Evolutionary conservation across 2,329 filamentous ascomycete species (phyloP).

Genomic region (Epichloe festucae): DNA sequence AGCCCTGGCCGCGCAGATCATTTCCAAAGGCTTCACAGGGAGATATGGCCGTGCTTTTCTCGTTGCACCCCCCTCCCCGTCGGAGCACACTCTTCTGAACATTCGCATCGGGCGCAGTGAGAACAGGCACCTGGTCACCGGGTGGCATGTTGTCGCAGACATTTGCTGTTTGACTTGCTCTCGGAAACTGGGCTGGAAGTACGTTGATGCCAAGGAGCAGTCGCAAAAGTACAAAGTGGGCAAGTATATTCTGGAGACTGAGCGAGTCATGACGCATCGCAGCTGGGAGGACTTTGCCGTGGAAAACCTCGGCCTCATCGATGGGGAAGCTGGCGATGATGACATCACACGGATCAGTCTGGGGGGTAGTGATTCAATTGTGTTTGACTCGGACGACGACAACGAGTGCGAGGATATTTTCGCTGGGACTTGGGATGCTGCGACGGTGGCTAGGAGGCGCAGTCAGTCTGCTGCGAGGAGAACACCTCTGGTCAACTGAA

Average conservation of each 20-base stretch:
- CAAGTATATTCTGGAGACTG: constrained; percentile 54
- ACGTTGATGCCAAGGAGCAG: constrained; percentile 47
- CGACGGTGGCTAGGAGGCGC: constrained; percentile 34
- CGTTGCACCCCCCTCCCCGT: constrained; percentile 29
- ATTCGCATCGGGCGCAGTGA: constrained; percentile 41
- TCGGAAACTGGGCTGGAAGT: constrained; percentile 53
- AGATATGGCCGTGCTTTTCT: constrained; percentile 52
- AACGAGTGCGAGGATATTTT: constrained; percentile 57
- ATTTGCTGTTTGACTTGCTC: constrained; percentile 44
- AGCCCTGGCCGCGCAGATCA: constrained; percentile 47
- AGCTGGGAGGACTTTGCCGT: constrained; percentile 33
- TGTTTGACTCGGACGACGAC: constrained; percentile 51
- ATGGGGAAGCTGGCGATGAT: constrained; percentile 5
- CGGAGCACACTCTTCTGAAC: constrained; percentile 32
- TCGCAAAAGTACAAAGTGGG: constrained; percentile 54
- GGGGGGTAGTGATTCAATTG: constrained; percentile 21
- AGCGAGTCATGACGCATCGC: constrained; percentile 37
- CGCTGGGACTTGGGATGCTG: constrained; percentile 46
- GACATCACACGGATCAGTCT: not conserved
- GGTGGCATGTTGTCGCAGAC: constrained; percentile 51
- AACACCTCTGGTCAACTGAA: not conserved
- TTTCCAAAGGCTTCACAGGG: constrained; percentile 54
- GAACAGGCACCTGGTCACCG: constrained; percentile 46
- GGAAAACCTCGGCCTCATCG: constrained; percentile 4
- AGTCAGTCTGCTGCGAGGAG: constrained; percentile 21